Conservation (phyloP, 148 eudicot genomes). For the Chenopodium quinoa region DNA sequence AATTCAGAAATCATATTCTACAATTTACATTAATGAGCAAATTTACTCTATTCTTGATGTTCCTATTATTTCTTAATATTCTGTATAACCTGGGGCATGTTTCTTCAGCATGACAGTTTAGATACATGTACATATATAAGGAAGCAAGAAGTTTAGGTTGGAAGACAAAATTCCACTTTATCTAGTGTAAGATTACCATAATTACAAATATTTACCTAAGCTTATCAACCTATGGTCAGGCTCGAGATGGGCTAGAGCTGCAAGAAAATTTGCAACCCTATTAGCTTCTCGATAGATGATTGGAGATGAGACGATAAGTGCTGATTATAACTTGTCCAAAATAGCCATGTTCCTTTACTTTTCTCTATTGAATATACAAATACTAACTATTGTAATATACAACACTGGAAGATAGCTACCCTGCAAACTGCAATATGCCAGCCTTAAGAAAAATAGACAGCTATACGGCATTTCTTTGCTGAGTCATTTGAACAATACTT, state of each 20-base stretch:
- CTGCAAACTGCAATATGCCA: slow-evolving; percentile 18
- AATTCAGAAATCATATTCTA: background rate
- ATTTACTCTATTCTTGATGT: background rate
- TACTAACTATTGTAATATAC: slow-evolving; percentile 2
- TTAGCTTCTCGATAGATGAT: background rate
- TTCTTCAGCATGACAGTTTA: background rate
- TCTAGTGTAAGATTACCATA: background rate
- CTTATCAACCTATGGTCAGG: background rate
- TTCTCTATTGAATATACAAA: background rate
- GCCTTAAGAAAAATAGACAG: slow-evolving; percentile 15
- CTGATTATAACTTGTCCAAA: background rate
- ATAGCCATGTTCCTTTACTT: slow-evolving; percentile 8
- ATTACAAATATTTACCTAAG: slow-evolving; percentile 2
- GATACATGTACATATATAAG: background rate
- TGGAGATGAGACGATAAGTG: background rate
- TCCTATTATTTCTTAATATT: background rate
- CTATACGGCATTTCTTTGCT: slow-evolving; percentile 16
- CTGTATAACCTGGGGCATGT: background rate
- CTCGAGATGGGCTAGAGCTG: background rate
- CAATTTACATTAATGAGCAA: background rate
- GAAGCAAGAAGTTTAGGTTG: background rate
- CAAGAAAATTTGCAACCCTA: background rate
- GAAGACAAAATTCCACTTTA: background rate
- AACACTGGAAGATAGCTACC: background rate
- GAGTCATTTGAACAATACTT: background rate